These are phyloP conservation scores for Picochlorum sp. DNA, from an alignment of 139 green algal species.

Conservation along the genomic window DNA sequence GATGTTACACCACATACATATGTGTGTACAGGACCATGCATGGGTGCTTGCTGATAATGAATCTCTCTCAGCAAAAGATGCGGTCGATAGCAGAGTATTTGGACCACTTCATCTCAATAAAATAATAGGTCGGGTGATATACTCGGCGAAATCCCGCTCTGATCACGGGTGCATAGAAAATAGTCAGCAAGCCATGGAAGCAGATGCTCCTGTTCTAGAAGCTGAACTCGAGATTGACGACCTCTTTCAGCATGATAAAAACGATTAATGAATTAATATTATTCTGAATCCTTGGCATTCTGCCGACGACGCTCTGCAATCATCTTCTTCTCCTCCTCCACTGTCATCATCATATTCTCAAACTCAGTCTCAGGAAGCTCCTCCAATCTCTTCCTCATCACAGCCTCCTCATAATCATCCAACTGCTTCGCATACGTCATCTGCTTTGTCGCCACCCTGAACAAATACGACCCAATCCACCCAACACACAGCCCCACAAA, in stretches of 20 bases:
- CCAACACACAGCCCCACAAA: constrained; percentile 75
- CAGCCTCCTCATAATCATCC: constrained; percentile 93
- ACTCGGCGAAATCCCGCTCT: constrained; percentile 13
- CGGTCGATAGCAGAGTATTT: constrained; percentile 56
- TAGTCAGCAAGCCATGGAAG: constrained; percentile 22
- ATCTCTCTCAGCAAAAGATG: constrained; percentile 35
- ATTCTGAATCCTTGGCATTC: constrained; percentile 3
- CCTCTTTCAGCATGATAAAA: constrained; percentile 3
- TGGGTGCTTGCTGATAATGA: constrained; percentile 81
- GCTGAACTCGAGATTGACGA: constrained; percentile 40
- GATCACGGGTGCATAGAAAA: constrained; percentile 40
- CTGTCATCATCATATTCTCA: constrained; percentile 29
- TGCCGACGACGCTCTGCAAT: not conserved
- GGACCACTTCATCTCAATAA: constrained; percentile 39
- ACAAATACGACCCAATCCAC: constrained; percentile 87
- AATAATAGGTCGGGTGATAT: constrained; percentile 40
- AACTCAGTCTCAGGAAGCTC: constrained; percentile 77
- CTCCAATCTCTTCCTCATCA: constrained; percentile 94
- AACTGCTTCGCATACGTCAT: constrained; percentile 99
- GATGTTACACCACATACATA: too few relatives aligned
- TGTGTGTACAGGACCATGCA: constrained; percentile 45
- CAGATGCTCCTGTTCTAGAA: constrained; percentile 39
- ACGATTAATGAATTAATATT: not conserved
- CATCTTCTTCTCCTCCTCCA: constrained; percentile 24
- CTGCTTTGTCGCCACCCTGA: constrained; percentile 94